Base-by-base conservation (phyloP, 2,329 filamentous ascomycete species). In the Trichoderma hamatum region DNA sequence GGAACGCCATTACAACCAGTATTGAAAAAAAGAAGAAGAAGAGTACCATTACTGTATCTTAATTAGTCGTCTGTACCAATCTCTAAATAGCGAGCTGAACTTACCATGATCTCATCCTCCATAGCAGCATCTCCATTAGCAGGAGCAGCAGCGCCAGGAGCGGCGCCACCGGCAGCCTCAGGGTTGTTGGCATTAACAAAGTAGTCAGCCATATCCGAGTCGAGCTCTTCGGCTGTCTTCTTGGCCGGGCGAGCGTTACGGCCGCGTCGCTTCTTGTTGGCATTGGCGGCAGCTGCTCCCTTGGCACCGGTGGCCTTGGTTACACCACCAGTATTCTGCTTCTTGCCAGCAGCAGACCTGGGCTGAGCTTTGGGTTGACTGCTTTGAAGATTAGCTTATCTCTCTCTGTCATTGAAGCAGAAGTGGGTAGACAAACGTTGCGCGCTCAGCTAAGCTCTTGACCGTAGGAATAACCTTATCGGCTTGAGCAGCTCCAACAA, bases 151-250 rank as follows among this genome's bases (percentile, higher is more conserved):
- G 82, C 75, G n/a, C n/a, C n/a, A 70, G 85, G 83, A 71, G 83
- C 83, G 34, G 82, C 84, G 63, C 82, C 79, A 51, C 82, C 82
- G 70, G 78, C 81, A 51, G 81, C 82, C 65, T 80, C 83, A 73
- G 83, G 83, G 64, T 79, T 83, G 72, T 82, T 78, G 39, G 76
- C 75, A 70, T 81, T 79, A 51, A 85, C 89, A 78, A 96, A 98
- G 84, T 99, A 99, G 80, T 98, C 96, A 24, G 89, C 90, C 96
- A 99, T 99, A 80, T 99, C 96, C 5, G 93, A 94, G 79, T 99
- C 96, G 30, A 99, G 89, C 83, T 99, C 94, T 79, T 97, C 95
- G 1, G 91, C 89, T 0, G 94, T 97, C 92, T 98, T 98, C 84
- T 96, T 85, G 76, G 89, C 82, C 73, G 91, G 85, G 75, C 91